Percentiles rank a stretch among this genome's conserved stretches.
Evolutionary conservation across 768 basidiomycete genomes (phyloP).

Genomic region (Trametes coccinea): DNA sequence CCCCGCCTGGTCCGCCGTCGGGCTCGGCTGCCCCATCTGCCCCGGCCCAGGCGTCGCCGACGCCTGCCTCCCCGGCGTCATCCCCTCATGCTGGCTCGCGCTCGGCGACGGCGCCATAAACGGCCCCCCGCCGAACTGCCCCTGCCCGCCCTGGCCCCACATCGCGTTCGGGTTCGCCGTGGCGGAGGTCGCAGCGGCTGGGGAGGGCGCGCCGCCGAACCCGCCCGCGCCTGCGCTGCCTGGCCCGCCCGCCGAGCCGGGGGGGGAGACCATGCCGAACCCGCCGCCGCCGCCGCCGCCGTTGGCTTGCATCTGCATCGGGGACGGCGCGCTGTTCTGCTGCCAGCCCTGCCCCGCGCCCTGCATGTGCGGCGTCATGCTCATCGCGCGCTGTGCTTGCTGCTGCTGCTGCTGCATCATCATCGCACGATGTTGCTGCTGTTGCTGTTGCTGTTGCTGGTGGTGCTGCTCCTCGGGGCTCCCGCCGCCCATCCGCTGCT

Average conservation of each 20-base stretch:
- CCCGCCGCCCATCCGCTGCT: constrained; percentile 45
- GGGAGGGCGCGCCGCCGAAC: constrained; percentile 19
- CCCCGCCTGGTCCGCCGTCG: constrained; percentile 44
- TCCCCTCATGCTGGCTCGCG: constrained; percentile 23
- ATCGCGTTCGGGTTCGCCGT: constrained; percentile 21
- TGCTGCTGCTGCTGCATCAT: constrained; percentile 34
- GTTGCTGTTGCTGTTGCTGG: constrained; percentile 37
- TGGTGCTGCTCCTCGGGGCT: constrained; percentile 39
- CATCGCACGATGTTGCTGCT: constrained; percentile 28
- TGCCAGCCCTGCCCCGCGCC: constrained; percentile 33
- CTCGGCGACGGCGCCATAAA: constrained; percentile 27
- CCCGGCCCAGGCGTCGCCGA: constrained; percentile 44
- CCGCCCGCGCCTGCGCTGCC: background rate
- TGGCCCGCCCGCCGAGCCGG: constrained; percentile 14
- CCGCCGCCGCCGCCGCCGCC: background rate
- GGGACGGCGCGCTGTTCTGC: constrained; percentile 22
- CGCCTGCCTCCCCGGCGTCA: constrained; percentile 45
- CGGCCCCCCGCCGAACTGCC: constrained; percentile 20
- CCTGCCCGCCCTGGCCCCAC: constrained; percentile 10
- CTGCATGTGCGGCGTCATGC: constrained; percentile 30
- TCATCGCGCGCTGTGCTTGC: background rate
- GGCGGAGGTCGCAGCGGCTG: background rate
- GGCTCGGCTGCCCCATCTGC: constrained; percentile 40
- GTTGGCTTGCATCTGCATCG: background rate
- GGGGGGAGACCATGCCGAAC: constrained; percentile 20